Percentiles rank a stretch among this genome's conserved stretches.
phyloP scores from a whole-genome alignment of 139 green algal genomes.

The Ettlia oleoabundans region DNA sequence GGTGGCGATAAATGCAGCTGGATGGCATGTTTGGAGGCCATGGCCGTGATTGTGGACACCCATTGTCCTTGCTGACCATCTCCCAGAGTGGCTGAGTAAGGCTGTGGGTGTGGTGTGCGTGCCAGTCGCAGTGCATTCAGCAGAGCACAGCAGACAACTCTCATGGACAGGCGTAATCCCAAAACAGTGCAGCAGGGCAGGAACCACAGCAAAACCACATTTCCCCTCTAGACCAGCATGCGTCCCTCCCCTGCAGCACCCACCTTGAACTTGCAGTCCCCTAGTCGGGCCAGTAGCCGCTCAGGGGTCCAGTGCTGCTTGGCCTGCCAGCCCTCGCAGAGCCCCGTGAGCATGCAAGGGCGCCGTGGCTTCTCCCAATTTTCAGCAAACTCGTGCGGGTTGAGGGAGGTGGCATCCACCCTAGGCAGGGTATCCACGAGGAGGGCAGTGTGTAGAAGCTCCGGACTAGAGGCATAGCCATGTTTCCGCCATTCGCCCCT shows the following conservation, averaged over 20 bases:
- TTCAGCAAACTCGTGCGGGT: conserved; percentile 67
- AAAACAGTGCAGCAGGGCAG: no score
- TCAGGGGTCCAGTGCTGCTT: conserved; percentile 59
- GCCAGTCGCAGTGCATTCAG: no score
- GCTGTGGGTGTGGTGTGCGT: no score
- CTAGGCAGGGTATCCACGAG: conserved; percentile 65
- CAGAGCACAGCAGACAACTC: no score
- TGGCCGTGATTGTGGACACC: no score
- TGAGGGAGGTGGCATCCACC: conserved; percentile 57
- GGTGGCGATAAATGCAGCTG: neutral
- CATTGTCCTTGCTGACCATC: no score
- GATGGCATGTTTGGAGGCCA: neutral
- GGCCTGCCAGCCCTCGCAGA: conserved; percentile 71
- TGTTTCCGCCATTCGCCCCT: conserved; percentile 78
- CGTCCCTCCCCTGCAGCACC: neutral
- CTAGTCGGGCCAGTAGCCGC: conserved; percentile 55
- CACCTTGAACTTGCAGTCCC: conserved; percentile 86
- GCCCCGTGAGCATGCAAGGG: conserved; percentile 77
- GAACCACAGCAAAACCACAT: no score
- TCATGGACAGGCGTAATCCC: no score
- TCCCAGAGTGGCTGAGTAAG: no score
- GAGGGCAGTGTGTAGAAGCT: conserved; percentile 49
- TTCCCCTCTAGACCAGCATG: neutral
- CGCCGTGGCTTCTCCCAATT: conserved; percentile 69
- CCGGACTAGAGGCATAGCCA: conserved; percentile 47